Evolutionary conservation across 306 rosid species (phyloP).

Genomic region (Cicer chorassanicum): DNA sequence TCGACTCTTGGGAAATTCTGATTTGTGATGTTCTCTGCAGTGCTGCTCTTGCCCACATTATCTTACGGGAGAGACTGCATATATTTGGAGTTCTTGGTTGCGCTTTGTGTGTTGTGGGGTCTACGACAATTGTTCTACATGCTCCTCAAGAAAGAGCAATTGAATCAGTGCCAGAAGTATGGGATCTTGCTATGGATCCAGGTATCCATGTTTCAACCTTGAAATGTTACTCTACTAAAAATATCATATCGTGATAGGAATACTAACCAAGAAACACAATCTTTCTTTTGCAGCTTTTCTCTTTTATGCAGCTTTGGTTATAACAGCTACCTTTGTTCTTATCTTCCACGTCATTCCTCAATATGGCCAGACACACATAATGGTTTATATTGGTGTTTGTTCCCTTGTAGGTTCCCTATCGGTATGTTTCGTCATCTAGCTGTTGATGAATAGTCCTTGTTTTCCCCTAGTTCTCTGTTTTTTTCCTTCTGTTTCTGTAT

Average conservation of each 20-base stretch:
- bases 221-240: slow-evolving; percentile 21
- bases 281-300: slow-evolving; percentile 78
- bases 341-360: slow-evolving; percentile 81
- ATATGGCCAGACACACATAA: slow-evolving; percentile 97
- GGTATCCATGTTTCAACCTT: slow-evolving; percentile 55
- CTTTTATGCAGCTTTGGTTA: slow-evolving; percentile 77
- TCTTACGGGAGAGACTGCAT: slow-evolving; percentile 87
- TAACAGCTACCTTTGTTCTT: slow-evolving; percentile 76
- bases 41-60: slow-evolving; percentile 97
- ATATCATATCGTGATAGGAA: slow-evolving; percentile 8
- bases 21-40: slow-evolving; percentile 64
- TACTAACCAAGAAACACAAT: slow-evolving; percentile 38
- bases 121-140: slow-evolving; percentile 94
- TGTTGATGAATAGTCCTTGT: slow-evolving; percentile 23
- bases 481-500: slow-evolving; percentile 24
- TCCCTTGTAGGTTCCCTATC: slow-evolving; percentile 98
- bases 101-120: slow-evolving; percentile 94
- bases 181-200: slow-evolving; percentile 99
- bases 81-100: slow-evolving; percentile 97
- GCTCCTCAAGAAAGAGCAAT: slow-evolving; percentile 96
- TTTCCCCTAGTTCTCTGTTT: slow-evolving; percentile 39
- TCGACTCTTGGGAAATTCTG: slow-evolving; percentile 50
- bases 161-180: slow-evolving; percentile 89
- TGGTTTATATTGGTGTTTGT: slow-evolving; percentile 98
- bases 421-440: slow-evolving; percentile 61